Conservation (phyloP, 2,329 filamentous ascomycete genomes). For the Westerdykella aurantiaca region DNA sequence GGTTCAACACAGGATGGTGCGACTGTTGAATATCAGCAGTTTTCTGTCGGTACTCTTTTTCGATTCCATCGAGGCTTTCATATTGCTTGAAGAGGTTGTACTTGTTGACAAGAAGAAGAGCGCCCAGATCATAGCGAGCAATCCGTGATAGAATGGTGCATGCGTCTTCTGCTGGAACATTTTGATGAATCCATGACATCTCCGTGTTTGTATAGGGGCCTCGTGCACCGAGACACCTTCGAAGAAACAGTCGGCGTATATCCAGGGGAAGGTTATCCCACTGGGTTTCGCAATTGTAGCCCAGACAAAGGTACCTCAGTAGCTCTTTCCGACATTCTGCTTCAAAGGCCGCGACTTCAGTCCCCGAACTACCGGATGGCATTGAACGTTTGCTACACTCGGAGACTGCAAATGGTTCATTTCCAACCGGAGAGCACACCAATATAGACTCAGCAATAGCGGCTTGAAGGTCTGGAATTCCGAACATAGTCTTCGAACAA, state of each 20-base stretch:
- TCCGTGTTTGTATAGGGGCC: slow-evolving; percentile 38
- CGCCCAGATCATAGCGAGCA: slow-evolving; percentile 46
- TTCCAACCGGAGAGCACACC: slow-evolving; percentile 15
- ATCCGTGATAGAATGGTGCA: slow-evolving; percentile 38
- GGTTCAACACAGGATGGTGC: slow-evolving; percentile 27
- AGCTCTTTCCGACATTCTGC: slow-evolving; percentile 39
- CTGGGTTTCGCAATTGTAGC: slow-evolving; percentile 45
- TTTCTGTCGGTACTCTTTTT: slow-evolving; percentile 29
- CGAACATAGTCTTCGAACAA: slow-evolving; percentile 31
- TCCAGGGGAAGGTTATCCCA: slow-evolving; percentile 48
- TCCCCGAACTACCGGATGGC: slow-evolving; percentile 18
- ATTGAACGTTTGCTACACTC: slow-evolving; percentile 31
- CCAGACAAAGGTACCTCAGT: slow-evolving; percentile 45
- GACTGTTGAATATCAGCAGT: slow-evolving; percentile 29
- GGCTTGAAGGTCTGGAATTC: slow-evolving; percentile 28
- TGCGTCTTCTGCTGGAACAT: slow-evolving; percentile 38
- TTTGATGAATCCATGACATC: slow-evolving; percentile 42
- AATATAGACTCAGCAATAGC: slow-evolving; percentile 30
- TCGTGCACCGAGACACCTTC: slow-evolving; percentile 42
- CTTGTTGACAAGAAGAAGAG: slow-evolving; percentile 32
- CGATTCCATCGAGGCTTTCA: slow-evolving; percentile 15
- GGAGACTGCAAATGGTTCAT: slow-evolving; percentile 22
- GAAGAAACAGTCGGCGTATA: slow-evolving; percentile 44
- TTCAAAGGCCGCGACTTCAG: slow-evolving; percentile 18
- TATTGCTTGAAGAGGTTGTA: slow-evolving; percentile 27